These are phyloP conservation scores for Plectosphaerella sp. DNA, from an alignment of 2,329 filamentous ascomycete species.

Conservation along the genomic window DNA sequence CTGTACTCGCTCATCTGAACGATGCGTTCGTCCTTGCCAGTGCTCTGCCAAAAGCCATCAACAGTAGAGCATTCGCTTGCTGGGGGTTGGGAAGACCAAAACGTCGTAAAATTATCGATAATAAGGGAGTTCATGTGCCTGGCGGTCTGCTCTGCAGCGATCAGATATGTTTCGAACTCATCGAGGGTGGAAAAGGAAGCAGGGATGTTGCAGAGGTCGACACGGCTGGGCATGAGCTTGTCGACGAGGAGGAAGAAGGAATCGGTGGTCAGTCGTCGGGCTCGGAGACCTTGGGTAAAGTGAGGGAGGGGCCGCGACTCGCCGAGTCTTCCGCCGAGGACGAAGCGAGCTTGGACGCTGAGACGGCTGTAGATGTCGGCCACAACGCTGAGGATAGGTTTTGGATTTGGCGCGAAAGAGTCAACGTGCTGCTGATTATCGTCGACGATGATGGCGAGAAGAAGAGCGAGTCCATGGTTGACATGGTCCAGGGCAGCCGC, in stretches of 20 bases:
- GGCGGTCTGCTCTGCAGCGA: conserved; percentile 4
- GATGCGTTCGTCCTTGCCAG: too few species aligned
- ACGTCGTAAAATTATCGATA: too few species aligned
- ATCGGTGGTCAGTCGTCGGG: conserved; percentile 16
- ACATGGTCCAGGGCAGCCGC: conserved; percentile 27
- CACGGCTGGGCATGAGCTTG: conserved; percentile 10
- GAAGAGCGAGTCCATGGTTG: conserved; percentile 27
- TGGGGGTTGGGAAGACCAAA: too few species aligned
- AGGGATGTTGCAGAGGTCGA: conserved; percentile 11
- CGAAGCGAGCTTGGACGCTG: conserved; percentile 14
- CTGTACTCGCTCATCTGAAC: too few species aligned
- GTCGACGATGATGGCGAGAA: conserved; percentile 25
- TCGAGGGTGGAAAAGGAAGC: conserved; percentile 14
- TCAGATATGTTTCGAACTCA: conserved; percentile 18
- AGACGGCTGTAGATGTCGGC: conserved; percentile 18
- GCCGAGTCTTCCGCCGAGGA: conserved; percentile 16
- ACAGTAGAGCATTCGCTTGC: too few species aligned
- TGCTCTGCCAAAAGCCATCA: too few species aligned
- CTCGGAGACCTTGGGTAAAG: conserved; percentile 12
- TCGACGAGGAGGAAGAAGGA: conserved; percentile 20
- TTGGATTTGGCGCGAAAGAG: conserved; percentile 17
- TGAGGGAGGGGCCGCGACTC: conserved; percentile 16
- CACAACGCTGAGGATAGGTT: conserved; percentile 15
- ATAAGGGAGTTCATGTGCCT: too few species aligned
- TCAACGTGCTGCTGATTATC: conserved; percentile 7